Evolutionary conservation across 2,329 filamentous ascomycete genomes (phyloP).

Genomic region (Aureobasidium sp.): DNA sequence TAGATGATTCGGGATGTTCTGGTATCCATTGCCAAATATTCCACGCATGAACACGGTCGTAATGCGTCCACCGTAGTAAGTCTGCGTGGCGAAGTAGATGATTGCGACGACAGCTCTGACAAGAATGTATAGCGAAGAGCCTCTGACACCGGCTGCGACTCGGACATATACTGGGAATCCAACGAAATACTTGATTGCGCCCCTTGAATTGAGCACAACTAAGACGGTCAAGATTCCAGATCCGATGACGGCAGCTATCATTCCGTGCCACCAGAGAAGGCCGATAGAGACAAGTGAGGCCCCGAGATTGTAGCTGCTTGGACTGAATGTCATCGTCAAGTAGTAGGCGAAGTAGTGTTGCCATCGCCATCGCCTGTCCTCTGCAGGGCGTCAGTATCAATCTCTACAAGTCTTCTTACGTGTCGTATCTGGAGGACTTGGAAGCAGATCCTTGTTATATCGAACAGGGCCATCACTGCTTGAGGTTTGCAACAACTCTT

Average conservation of each 20-base stretch:
- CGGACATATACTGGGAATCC: slow-evolving; percentile 1
- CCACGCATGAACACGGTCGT: background rate
- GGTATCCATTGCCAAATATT: background rate
- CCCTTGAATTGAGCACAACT: background rate
- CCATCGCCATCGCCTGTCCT: background rate
- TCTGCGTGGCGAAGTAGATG: slow-evolving; percentile 1
- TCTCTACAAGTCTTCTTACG: too few species aligned
- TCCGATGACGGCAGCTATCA: background rate
- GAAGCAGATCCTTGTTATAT: background rate
- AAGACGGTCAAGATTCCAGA: background rate
- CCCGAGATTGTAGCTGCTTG: slow-evolving; percentile 1
- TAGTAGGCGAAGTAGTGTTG: slow-evolving; percentile 4
- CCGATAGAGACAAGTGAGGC: background rate
- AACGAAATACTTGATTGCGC: background rate
- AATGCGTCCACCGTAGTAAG: slow-evolving; percentile 2
- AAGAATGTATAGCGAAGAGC: background rate
- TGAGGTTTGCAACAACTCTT: background rate
- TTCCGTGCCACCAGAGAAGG: background rate
- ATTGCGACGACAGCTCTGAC: background rate
- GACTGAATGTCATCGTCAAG: slow-evolving; percentile 1
- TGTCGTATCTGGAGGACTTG: background rate
- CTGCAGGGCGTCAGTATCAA: background rate
- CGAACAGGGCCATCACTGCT: background rate
- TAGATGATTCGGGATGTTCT: slow-evolving; percentile 3
- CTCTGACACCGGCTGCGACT: background rate